phyloP scores from a whole-genome alignment of 2,329 filamentous ascomycete species.

The Metarhizium robertsii region DNA sequence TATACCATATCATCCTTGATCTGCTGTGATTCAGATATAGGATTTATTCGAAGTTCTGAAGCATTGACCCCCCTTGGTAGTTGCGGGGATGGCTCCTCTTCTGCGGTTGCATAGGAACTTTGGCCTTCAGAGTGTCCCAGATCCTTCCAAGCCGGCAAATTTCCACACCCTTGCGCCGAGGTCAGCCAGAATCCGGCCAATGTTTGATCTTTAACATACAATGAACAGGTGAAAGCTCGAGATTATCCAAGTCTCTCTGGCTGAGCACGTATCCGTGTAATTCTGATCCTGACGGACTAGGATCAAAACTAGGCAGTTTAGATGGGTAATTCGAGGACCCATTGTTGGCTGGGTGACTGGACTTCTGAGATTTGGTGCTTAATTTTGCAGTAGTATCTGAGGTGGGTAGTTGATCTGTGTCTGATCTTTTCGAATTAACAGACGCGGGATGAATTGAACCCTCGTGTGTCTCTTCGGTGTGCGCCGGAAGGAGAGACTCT shows the following conservation, averaged over 20 bases:
- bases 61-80: neutral
- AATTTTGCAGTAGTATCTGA: neutral
- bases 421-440: neutral
- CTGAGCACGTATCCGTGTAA: conserved; percentile 19
- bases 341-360: conserved; percentile 12
- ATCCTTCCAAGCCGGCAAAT: conserved; percentile 9
- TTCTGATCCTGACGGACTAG: conserved; percentile 20
- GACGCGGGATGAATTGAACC: neutral
- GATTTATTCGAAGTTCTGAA: neutral
- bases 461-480: neutral
- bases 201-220: conserved; percentile 15
- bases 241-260: conserved; percentile 22
- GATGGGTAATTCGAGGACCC: conserved; percentile 26
- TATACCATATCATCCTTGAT: neutral
- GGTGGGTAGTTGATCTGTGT: neutral
- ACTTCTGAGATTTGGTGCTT: neutral
- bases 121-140: conserved; percentile 13
- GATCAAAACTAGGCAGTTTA: conserved; percentile 21
- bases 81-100: conserved; percentile 7
- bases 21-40: neutral
- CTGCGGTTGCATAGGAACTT: conserved; percentile 17
- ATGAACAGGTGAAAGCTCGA: conserved; percentile 25
- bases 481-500: neutral
- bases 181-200: neutral
- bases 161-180: conserved; percentile 14